A percentile compares a stretch with the other conserved stretches of the same genome.
Conservation (phyloP, 371 early-diverging fungal species). For the Mortierella sp. region DNA sequence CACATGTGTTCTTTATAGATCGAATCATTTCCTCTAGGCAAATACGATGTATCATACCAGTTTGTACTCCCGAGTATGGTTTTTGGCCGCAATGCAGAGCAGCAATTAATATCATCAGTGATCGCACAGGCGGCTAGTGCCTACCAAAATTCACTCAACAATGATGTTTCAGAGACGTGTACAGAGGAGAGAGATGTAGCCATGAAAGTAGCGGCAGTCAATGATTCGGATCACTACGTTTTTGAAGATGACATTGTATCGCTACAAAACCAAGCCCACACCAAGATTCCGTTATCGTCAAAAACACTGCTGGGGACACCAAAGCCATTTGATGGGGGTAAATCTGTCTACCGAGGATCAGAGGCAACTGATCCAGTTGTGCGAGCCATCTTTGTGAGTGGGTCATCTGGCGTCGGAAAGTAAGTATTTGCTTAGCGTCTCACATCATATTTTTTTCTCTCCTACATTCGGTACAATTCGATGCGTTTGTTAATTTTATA, state of each 20-base stretch:
- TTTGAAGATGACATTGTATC: constrained; percentile 53
- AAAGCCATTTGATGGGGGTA: constrained; percentile 31
- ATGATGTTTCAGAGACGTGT: constrained; percentile 6
- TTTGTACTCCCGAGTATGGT: constrained; percentile 66
- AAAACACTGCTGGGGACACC: constrained; percentile 26
- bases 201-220: not conserved
- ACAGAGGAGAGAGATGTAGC: constrained; percentile 17
- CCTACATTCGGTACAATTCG: not conserved
- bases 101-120: constrained; percentile 46
- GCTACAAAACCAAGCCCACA: constrained; percentile 19
- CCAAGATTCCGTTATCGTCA: constrained; percentile 45
- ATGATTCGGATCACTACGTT: constrained; percentile 30
- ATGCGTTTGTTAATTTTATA: constrained; percentile 20
- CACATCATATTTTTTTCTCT: not conserved
- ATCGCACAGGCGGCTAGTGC: constrained; percentile 49
- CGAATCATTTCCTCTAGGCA: constrained; percentile 61
- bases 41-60: constrained; percentile 65
- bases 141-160: constrained; percentile 25
- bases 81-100: constrained; percentile 60
- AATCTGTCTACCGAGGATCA: constrained; percentile 24
- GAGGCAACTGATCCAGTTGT: constrained; percentile 42
- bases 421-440: constrained; percentile 8
- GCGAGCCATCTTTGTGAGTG: constrained; percentile 49
- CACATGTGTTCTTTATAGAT: constrained; percentile 33
- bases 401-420: constrained; percentile 52